Base-by-base conservation (phyloP, 768 basidiomycete genomes). In the Xerocomellus chrysenteron region DNA sequence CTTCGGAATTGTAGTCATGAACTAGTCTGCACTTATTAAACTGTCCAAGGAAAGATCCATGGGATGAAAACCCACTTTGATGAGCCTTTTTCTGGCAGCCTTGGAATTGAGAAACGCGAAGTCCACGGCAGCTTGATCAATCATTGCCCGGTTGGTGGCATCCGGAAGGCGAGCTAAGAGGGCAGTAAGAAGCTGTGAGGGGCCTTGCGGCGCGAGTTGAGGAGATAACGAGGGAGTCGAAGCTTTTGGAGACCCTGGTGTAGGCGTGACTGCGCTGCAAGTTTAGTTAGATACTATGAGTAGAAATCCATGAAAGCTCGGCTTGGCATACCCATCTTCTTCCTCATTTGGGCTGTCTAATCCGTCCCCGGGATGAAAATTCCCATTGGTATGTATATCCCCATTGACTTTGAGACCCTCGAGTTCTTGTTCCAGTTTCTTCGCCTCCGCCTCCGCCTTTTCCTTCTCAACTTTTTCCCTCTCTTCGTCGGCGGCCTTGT, bases 61-160 rank as follows among this genome's bases (percentile, higher is more conserved):
- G 32, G 3, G 16, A 42, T 54, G 46, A 26, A 59, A 47, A 52
- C 60, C 53, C 43, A 94, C 95, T 82, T 87, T 94, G 61, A 92
- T 79, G 40, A 98, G 80, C 54, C 97, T 76, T 70, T 96, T 98
- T 64, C 97, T 79, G 13, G 95, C 92, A 21, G 96, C 94, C 70
- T 98, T 98, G 42, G 94, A 95, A 68, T 98, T 99, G 55, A 99
- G 77, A 66, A 95, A 93, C 0, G 94, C 92, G 70, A 99, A 99
- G 59, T 99, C 96, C 39, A 98, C 84, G 0, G 94, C 94, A 30
- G 89, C 88, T 73, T 96, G 92, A 68, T 99, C 97, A 55, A 98
- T 90, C 57, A 93, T 71, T 2, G 83, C 81, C 16, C 92, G 84
- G 66, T 94, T 98, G 13, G 91, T 95, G n/a, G 92, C 90, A 69